Evolutionary conservation across 495 filamentous ascomycete species (phyloP), one percentile per base, ranked within the genome.

Genomic region (Aspergillus incahuasiensis): DNA sequence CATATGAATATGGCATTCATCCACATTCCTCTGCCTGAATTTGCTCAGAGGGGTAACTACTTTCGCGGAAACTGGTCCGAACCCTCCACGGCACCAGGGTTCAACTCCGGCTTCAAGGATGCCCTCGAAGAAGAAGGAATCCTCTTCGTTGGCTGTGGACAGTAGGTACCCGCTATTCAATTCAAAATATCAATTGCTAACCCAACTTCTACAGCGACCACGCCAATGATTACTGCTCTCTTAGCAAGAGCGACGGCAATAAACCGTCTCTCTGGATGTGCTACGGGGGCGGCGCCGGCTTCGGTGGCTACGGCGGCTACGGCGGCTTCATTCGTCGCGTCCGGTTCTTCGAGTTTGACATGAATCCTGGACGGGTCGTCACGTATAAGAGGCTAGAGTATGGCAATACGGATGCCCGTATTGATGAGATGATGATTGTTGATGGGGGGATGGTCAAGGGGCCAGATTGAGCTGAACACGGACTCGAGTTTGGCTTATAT

Each of bases 1-100:
- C 95, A 97, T 64, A 90, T 97, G 81, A 87, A 97, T 67, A 83
- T 97, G 70, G 92, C 95, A 0, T 98, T 98, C 65, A 95, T 97
- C 56, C 94, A 98, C 61, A 98, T 98, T 48, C 94, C 94, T 2
- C 76, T 98, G 13, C 92, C 92, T 0, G 94, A 98, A 68, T 96
- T 96, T 61, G 76, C 79, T 16, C 70, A 69, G 25, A 60, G 67
- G n/a, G 56, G 70, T 11, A 74, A 77, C 12, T 73, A 78, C 34
- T 76, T 68, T 34, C 79, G 86, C 15, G 91, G 89, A 2, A 63
- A 79, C 5, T 89, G 83, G 78, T 81, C 79, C 28, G 94, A 98
- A 66, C 70, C 76, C 5, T 82, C 89, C 9, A 97, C 92, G 0
- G 92, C 95, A 5, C 94, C 94, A 15, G 76, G 70, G 16, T 95